Conservation (phyloP, 176 grass and related monocot species). For the Oryza longistaminata region DNA sequence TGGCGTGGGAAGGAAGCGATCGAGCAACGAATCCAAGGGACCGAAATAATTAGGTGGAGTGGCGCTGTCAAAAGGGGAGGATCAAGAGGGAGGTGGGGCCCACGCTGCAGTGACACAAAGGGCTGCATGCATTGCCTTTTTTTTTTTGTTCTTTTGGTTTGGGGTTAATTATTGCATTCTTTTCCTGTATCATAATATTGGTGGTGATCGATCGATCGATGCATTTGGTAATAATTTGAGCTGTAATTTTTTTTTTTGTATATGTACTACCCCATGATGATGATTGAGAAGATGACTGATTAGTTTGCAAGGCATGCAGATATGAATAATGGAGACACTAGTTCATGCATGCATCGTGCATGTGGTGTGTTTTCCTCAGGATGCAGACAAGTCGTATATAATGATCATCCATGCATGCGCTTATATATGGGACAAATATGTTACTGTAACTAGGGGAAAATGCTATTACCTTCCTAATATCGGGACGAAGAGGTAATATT, state of each 20-base stretch:
- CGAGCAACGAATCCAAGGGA: neutral
- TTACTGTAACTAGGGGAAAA: neutral
- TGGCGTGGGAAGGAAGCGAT: conserved; percentile 21
- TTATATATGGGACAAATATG: neutral
- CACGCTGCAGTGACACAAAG: conserved; percentile 21
- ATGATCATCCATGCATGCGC: neutral
- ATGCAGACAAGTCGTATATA: neutral
- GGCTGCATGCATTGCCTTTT: neutral
- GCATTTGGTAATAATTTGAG: neutral
- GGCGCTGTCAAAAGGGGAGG: conserved; percentile 35
- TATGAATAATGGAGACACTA: neutral
- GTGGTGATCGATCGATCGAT: neutral
- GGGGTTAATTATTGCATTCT: conserved; percentile 16
- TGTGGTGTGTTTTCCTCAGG: neutral
- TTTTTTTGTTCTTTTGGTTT: too few species aligned
- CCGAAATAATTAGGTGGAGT: conserved; percentile 15
- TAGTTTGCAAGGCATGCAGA: neutral
- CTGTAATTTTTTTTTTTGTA: conserved; percentile 5
- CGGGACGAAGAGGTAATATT: too few species aligned
- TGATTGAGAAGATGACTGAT: conserved; percentile 3
- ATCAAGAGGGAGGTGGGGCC: neutral
- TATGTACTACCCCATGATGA: conserved; percentile 10
- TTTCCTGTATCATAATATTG: conserved; percentile 29
- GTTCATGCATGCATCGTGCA: neutral
- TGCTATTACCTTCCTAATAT: too few species aligned